phyloP scores from a whole-genome alignment of 345 rosid genomes.

The Dovyalis caffra region DNA sequence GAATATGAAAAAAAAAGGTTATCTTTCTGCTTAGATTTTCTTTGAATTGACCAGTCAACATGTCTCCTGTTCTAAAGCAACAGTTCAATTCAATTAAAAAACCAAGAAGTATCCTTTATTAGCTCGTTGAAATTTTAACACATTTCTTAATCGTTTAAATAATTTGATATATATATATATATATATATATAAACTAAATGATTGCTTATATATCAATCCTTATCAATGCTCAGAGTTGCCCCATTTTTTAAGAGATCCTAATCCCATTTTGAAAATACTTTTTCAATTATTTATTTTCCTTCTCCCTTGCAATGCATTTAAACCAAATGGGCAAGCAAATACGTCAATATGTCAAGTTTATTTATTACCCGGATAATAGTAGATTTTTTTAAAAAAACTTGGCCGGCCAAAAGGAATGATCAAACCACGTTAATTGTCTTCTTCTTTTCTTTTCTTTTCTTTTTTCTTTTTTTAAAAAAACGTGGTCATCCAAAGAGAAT shows the following conservation, averaged over 20 bases:
- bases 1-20: not conserved
- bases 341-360: too few relatives aligned
- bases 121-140: not conserved
- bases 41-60: slow-evolving; percentile 1
- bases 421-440: too few relatives aligned
- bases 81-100: not conserved
- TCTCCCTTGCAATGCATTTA: too few relatives aligned
- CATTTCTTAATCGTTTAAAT: not conserved
- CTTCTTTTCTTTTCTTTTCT: too few relatives aligned
- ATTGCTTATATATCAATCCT: not conserved
- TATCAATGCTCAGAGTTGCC: not conserved
- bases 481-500: too few relatives aligned
- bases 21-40: not conserved
- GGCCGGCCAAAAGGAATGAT: too few relatives aligned
- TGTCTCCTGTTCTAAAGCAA: not conserved
- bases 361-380: too few relatives aligned
- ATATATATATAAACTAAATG: not conserved
- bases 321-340: too few relatives aligned
- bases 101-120: not conserved
- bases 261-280: not conserved
- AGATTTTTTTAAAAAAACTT: too few relatives aligned
- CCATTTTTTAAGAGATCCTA: not conserved
- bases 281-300: too few relatives aligned
- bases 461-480: too few relatives aligned
- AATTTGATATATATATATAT: too few relatives aligned